These are phyloP conservation scores for Fusarium sp. DNA, from an alignment of 2,329 filamentous ascomycete species.

Conservation along the genomic window DNA sequence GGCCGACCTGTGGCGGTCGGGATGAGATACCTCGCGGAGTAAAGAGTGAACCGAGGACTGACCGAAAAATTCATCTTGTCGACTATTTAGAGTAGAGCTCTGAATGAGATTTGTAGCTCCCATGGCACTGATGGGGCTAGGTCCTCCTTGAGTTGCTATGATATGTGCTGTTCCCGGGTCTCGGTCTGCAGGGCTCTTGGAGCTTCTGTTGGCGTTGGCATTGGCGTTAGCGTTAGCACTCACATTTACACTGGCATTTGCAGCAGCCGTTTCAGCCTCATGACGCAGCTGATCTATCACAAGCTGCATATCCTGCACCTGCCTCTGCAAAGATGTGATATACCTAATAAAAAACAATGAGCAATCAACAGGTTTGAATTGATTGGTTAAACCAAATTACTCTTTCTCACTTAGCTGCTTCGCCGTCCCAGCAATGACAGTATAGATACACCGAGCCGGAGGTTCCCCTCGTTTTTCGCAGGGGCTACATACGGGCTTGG, in stretches of 20 bases:
- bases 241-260: too few relatives aligned
- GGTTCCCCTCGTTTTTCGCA: slow-evolving; percentile 3
- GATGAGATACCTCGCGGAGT: neutral
- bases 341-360: neutral
- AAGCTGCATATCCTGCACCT: slow-evolving; percentile 1
- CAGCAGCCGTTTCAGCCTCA: neutral
- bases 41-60: slow-evolving; percentile 7
- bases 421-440: neutral
- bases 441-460: neutral
- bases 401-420: slow-evolving; percentile 1
- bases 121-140: slow-evolving; percentile 14
- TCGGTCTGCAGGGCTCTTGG: neutral
- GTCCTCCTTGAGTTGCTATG: neutral
- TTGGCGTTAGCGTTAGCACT: too few relatives aligned
- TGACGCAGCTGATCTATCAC: slow-evolving; percentile 1
- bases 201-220: too few relatives aligned
- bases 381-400: neutral
- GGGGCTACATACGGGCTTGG: neutral
- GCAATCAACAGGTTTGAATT: neutral
- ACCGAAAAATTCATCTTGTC: neutral
- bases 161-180: neutral
- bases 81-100: neutral
- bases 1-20: neutral
- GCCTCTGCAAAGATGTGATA: neutral
- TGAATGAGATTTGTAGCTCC: slow-evolving; percentile 1